These are phyloP conservation scores for Solanum neorickii DNA, from an alignment of 257 asterid species.

Conservation along the genomic window DNA sequence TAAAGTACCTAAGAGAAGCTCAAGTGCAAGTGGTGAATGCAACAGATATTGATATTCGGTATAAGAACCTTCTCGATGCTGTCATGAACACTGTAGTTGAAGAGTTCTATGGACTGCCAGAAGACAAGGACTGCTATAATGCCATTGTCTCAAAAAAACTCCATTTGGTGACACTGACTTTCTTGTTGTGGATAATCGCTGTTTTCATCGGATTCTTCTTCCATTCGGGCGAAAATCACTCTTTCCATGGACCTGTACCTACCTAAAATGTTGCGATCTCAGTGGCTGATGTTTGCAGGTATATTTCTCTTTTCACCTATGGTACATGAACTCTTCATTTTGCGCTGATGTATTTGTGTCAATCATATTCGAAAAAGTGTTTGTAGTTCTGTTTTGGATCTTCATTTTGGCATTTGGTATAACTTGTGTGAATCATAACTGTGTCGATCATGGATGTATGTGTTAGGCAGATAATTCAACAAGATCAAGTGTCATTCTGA, in stretches of 20 bases:
- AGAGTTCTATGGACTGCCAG: conserved; percentile 17
- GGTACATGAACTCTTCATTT: neutral
- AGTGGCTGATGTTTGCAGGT: neutral
- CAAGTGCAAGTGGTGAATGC: conserved; percentile 29
- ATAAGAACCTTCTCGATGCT: conserved; percentile 47
- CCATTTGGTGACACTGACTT: conserved; percentile 16
- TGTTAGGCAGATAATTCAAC: neutral
- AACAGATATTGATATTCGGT: conserved; percentile 17
- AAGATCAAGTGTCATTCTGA: neutral
- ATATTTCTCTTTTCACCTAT: neutral
- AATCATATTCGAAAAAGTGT: neutral
- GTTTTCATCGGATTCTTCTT: conserved; percentile 9
- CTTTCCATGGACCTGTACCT: conserved; percentile 26
- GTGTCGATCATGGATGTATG: neutral
- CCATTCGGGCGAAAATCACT: conserved; percentile 1
- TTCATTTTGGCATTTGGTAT: neutral
- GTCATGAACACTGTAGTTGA: conserved; percentile 21
- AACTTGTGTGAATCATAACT: neutral
- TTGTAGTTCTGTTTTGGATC: neutral
- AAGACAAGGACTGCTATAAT: conserved; percentile 27
- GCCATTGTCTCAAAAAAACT: conserved; percentile 16
- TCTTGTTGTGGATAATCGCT: conserved; percentile 26
- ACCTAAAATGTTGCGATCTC: conserved; percentile 19
- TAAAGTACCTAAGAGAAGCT: conserved; percentile 42
- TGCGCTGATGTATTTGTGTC: neutral